Percentiles rank a stretch among this genome's conserved stretches.
Evolutionary conservation across 495 filamentous ascomycete species (phyloP).

Genomic region (Neurospora terricola): DNA sequence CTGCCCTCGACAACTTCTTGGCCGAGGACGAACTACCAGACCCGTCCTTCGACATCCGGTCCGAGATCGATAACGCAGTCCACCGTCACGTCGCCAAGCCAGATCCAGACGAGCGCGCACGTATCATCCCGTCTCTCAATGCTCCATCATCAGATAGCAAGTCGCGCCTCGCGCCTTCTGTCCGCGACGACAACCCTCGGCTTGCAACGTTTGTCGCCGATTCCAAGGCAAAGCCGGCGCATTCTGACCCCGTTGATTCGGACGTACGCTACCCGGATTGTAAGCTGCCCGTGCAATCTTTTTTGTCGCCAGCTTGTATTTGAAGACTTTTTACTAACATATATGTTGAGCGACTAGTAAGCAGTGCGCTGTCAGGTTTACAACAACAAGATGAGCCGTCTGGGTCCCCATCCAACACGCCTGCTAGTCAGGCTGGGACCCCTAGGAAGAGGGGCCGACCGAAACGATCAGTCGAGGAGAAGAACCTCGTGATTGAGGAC

Average conservation of each 20-base stretch:
- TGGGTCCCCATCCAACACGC: background rate
- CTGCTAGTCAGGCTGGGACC: background rate
- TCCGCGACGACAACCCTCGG: background rate
- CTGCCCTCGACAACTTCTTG: conserved; percentile 7
- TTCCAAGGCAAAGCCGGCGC: conserved; percentile 6
- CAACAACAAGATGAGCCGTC: background rate
- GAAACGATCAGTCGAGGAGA: background rate
- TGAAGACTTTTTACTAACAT: conserved; percentile 31
- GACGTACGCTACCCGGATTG: conserved; percentile 36
- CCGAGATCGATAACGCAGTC: background rate
- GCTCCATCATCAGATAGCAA: background rate
- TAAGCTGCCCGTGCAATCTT: conserved; percentile 21
- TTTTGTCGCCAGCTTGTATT: background rate
- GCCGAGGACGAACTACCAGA: conserved; percentile 10
- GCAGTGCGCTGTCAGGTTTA: conserved; percentile 27
- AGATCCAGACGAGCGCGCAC: background rate
- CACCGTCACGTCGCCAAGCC: background rate
- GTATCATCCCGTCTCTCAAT: background rate
- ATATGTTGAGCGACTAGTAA: conserved; percentile 58
- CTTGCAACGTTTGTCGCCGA: conserved; percentile 11
- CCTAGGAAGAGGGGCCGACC: background rate
- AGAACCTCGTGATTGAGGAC: conserved; percentile 10
- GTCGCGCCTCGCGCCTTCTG: conserved; percentile 8
- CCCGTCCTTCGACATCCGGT: conserved; percentile 12
- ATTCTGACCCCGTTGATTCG: conserved; percentile 5